Base-by-base conservation (phyloP, 2,329 filamentous ascomycete species). In the Tolypocladium nubicola region DNA sequence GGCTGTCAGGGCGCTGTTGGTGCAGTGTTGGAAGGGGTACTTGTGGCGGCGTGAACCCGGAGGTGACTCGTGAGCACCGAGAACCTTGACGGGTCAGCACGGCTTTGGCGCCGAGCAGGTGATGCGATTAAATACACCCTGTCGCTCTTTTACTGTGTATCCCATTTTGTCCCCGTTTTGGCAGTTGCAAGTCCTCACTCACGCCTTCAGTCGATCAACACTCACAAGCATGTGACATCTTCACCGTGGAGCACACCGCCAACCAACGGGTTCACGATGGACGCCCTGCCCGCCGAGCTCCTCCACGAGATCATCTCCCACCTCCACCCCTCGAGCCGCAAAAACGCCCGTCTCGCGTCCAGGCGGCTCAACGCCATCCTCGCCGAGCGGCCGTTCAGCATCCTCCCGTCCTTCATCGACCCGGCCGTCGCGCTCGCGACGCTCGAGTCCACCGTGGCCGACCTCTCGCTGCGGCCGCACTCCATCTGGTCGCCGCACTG, bases 401-500 rank as follows among this genome's bases (percentile, higher is more conserved):
- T 60, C 14, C 67, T 72, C 54, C 59, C 64, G 45, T 64, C 63
- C 33, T 72, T 72, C 57, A 56, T 69, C 30, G 65, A 72, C 59
- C 63, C 65, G 1, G 52, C 47, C 21, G 54, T 61, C 50, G 68
- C 69, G 26, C 55, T 63, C 40, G 52, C 56, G 30, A 67, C 64
- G 30, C 59, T 70, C 39, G 53, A 63, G 14, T 10, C 47, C 14
- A 60, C 63, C 14, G 62, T 66, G 6, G 56, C 60, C 26, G 62
- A 68, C 53, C 63, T 67, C 23, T 47, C 60, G 33, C 50, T 47
- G 6, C 63, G 69, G 10, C 61, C 61, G 10, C 61, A 59, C 1
- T 65, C 66, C 13, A 66, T 72, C 56, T 72, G 70, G 70, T 72
- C 70, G 21, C 70, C 70, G n/a, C 58, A 62, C n/a, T 72, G 70